A percentile compares a stretch with the other conserved stretches of the same genome.
phyloP scores from a whole-genome alignment of 2,329 filamentous ascomycete species.

The Exserohilum turcica region DNA sequence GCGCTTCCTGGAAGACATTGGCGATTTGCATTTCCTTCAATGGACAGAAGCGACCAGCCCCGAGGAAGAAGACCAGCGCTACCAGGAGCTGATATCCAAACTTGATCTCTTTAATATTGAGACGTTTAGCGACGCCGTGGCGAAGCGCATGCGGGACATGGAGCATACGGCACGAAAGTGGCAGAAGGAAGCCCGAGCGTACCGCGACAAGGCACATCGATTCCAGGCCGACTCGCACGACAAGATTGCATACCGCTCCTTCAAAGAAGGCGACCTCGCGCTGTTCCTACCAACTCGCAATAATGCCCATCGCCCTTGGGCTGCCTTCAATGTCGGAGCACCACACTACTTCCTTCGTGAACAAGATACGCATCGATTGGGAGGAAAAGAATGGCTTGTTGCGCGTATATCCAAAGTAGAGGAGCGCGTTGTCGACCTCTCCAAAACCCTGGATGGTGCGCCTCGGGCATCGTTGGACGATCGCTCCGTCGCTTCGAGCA shows the following conservation, averaged over 20 bases:
- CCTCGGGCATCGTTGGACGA: constrained; percentile 52
- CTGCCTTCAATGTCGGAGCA: constrained; percentile 96
- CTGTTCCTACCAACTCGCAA: constrained; percentile 94
- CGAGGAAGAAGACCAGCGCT: constrained; percentile 73
- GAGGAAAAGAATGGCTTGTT: constrained; percentile 91
- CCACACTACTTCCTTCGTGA: constrained; percentile 97
- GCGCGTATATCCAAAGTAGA: constrained; percentile 90
- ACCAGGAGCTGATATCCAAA: constrained; percentile 72
- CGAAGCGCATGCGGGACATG: constrained; percentile 89
- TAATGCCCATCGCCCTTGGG: constrained; percentile 93
- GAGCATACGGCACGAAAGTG: constrained; percentile 93
- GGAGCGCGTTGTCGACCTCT: constrained; percentile 90
- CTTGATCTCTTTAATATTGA: constrained; percentile 83
- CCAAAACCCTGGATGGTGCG: constrained; percentile 68
- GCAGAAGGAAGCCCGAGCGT: constrained; percentile 84
- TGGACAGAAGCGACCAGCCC: constrained; percentile 77
- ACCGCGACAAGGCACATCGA: constrained; percentile 82
- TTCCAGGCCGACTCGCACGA: constrained; percentile 86
- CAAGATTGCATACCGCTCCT: constrained; percentile 93
- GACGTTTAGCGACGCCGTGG: constrained; percentile 80
- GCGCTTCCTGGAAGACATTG: constrained; percentile 63
- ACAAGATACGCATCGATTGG: constrained; percentile 83
- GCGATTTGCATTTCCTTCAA: constrained; percentile 74
- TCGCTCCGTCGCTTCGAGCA: constrained; percentile 59
- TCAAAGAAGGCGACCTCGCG: constrained; percentile 95